Percentiles rank a stretch among this genome's conserved stretches.
Conservation (phyloP, 1,284 basidiomycete species). For the Ceratobasidium theobromae region DNA sequence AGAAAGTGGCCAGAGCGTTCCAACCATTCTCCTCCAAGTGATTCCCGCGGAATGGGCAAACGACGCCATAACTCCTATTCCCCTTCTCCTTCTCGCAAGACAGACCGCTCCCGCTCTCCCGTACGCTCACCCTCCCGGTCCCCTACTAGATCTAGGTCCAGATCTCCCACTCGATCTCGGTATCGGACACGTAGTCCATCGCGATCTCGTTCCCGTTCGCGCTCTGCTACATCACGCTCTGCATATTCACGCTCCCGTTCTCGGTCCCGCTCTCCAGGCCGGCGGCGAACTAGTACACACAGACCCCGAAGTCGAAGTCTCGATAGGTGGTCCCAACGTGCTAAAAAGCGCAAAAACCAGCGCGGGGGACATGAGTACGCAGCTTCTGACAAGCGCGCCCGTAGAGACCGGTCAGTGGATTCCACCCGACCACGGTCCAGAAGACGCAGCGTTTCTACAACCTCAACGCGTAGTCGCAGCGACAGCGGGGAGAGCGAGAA, state of each 20-base stretch:
- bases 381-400: constrained; percentile 31
- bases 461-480: constrained; percentile 52
- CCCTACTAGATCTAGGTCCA: constrained; percentile 29
- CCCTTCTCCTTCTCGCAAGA: constrained; percentile 24
- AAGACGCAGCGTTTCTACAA: constrained; percentile 52
- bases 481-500: constrained; percentile 43
- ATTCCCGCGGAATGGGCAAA: constrained; percentile 15
- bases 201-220: constrained; percentile 52
- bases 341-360: constrained; percentile 33
- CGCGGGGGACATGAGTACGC: constrained; percentile 31
- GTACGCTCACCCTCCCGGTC: constrained; percentile 8
- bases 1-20: constrained; percentile 14
- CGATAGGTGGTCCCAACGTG: constrained; percentile 6
- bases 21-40: constrained; percentile 11
- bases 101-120: constrained; percentile 29
- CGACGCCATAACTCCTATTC: constrained; percentile 24
- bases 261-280: constrained; percentile 57
- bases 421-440: constrained; percentile 39
- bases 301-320: constrained; percentile 45
- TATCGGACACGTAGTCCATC: constrained; percentile 39
- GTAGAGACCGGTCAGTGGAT: constrained; percentile 24
- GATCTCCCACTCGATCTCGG: constrained; percentile 38
- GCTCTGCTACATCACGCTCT: constrained; percentile 63
- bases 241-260: constrained; percentile 63
- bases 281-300: constrained; percentile 50